Evolutionary conservation across 169 alveolate genomes (phyloP).

Genomic region (Perkinsus chesapeaki): DNA sequence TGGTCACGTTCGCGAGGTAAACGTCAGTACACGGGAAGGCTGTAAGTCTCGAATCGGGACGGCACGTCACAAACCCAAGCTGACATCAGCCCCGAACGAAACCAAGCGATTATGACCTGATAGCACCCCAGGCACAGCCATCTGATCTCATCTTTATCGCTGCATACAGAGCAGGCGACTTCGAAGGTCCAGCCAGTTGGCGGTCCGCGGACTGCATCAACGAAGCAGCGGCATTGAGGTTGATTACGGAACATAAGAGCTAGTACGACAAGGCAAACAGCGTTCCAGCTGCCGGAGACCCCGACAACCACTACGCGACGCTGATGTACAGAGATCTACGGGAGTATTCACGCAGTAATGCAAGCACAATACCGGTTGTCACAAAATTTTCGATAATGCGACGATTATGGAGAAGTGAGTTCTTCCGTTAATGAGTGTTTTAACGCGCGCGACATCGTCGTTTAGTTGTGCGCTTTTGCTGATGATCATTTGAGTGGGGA

Average conservation of each 20-base stretch:
- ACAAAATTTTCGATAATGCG: neutral
- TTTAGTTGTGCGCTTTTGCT: no score
- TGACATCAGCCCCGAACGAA: no score
- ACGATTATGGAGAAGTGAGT: neutral
- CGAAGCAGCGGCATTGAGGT: neutral
- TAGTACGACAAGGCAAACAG: neutral
- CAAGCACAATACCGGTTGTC: neutral
- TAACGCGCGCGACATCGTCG: neutral
- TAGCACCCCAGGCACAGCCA: neutral
- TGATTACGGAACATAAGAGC: neutral
- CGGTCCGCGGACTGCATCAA: neutral
- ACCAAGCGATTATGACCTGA: neutral
- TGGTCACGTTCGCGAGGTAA: no score
- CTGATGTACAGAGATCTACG: no score
- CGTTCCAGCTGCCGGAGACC: neutral
- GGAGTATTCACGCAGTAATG: neutral
- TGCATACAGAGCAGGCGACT: neutral
- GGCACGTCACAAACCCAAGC: no score
- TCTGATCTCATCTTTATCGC: neutral
- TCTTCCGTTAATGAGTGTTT: neutral
- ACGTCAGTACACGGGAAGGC: no score
- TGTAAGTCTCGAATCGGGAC: no score
- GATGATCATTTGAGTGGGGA: no score
- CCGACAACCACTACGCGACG: no score
- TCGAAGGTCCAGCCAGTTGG: neutral